Conservation (phyloP, 1,284 basidiomycete genomes). For the Ceratobasidium sp. region DNA sequence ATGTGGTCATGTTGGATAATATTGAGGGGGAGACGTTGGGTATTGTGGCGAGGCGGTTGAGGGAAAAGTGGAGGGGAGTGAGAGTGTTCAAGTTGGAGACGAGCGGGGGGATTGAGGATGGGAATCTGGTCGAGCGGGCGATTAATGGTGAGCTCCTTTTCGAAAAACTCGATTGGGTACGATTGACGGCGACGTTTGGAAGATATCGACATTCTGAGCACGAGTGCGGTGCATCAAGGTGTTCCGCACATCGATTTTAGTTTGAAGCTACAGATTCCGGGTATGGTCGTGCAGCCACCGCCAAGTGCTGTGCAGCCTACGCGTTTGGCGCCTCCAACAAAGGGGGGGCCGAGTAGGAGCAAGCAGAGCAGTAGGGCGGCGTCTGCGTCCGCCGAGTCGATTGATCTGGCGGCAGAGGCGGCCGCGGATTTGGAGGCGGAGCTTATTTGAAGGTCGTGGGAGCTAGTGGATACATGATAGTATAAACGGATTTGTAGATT, state of each 20-base stretch:
- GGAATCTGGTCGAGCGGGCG: slow-evolving; percentile 77
- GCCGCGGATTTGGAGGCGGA: slow-evolving; percentile 41
- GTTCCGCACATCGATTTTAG: slow-evolving; percentile 94
- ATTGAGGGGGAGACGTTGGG: slow-evolving; percentile 82
- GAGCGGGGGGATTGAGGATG: slow-evolving; percentile 91
- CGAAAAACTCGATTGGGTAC: slow-evolving; percentile 11
- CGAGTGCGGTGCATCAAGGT: slow-evolving; percentile 91
- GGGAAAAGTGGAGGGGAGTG: slow-evolving; percentile 79
- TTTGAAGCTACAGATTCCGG: slow-evolving; percentile 82
- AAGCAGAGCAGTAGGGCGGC: slow-evolving; percentile 34
- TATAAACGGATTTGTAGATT: neutral
- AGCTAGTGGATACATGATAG: neutral
- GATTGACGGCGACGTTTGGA: slow-evolving; percentile 39
- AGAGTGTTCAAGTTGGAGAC: slow-evolving; percentile 89
- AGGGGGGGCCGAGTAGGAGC: slow-evolving; percentile 9
- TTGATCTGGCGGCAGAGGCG: slow-evolving; percentile 36
- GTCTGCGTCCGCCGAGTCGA: slow-evolving; percentile 39
- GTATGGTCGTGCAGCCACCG: neutral
- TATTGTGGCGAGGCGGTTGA: slow-evolving; percentile 73
- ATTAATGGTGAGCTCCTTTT: slow-evolving; percentile 70
- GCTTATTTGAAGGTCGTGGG: slow-evolving; percentile 1
- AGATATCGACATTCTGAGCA: slow-evolving; percentile 95
- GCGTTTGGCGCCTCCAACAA: slow-evolving; percentile 24
- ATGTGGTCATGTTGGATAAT: slow-evolving; percentile 99
- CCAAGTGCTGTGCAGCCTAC: slow-evolving; percentile 4